These are phyloP conservation scores for Fusarium oxysporum DNA, from an alignment of 2,329 filamentous ascomycete genomes.

Conservation along the genomic window DNA sequence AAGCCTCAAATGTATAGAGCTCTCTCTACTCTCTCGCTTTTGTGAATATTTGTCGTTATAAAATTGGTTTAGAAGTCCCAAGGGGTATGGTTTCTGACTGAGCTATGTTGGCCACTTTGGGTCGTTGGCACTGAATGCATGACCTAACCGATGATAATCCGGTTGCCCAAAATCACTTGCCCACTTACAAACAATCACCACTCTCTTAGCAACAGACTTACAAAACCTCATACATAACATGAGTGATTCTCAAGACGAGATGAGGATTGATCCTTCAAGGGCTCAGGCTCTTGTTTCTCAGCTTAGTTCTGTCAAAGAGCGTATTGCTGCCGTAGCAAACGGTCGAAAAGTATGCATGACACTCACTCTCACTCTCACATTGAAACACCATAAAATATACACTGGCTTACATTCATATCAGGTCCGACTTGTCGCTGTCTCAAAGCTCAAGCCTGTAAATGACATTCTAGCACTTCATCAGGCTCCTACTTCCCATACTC, in stretches of 20 bases:
- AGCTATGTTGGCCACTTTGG: constrained; percentile 31
- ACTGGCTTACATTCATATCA: constrained; percentile 50
- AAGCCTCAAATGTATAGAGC: background rate
- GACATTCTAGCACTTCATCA: constrained; percentile 89
- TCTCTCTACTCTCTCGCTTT: background rate
- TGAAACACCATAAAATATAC: background rate
- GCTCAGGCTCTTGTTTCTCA: constrained; percentile 72
- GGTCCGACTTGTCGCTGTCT: constrained; percentile 92
- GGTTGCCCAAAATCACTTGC: constrained; percentile 32
- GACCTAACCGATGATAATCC: constrained; percentile 51
- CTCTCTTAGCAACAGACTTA: background rate
- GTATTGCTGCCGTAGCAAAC: constrained; percentile 65
- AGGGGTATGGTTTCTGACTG: constrained; percentile 18
- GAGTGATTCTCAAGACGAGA: constrained; percentile 59
- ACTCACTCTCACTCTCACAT: background rate
- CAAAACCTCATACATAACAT: constrained; percentile 47
- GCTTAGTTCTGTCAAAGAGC: constrained; percentile 68
- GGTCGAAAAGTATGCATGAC: constrained; percentile 63
- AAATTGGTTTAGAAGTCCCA: constrained; percentile 8
- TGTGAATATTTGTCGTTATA: background rate
- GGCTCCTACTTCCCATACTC: constrained; percentile 67
- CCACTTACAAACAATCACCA: constrained; percentile 44
- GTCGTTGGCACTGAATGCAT: background rate
- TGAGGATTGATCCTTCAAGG: constrained; percentile 72
- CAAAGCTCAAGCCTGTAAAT: constrained; percentile 92